phyloP scores from a whole-genome alignment of 208 protist genomes.

The Herpetomonas samuelpessoai region DNA sequence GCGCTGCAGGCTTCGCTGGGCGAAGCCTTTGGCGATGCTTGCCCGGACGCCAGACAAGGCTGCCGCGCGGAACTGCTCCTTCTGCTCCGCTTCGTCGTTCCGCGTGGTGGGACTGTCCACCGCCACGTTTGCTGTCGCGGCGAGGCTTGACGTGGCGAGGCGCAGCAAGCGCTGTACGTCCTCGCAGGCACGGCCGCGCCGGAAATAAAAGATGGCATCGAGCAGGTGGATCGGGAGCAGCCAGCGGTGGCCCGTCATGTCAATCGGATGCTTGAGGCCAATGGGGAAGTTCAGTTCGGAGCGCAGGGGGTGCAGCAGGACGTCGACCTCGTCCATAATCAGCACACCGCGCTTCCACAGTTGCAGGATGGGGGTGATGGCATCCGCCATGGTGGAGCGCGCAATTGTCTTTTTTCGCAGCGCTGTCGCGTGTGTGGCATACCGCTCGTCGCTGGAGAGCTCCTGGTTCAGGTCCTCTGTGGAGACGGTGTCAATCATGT shows the following conservation, averaged over 20 bases:
- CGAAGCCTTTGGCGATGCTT: constrained; percentile 66
- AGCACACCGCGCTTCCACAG: constrained; percentile 86
- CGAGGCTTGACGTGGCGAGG: constrained; percentile 10
- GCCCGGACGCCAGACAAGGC: constrained; percentile 25
- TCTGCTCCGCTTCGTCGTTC: constrained; percentile 4
- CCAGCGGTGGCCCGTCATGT: constrained; percentile 90
- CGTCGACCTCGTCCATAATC: constrained; percentile 95
- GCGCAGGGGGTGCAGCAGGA: constrained; percentile 94
- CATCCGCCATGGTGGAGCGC: constrained; percentile 62
- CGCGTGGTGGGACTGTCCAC: neutral
- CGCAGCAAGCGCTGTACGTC: constrained; percentile 26
- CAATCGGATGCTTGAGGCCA: constrained; percentile 88
- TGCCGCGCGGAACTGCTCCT: constrained; percentile 9
- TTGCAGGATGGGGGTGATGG: constrained; percentile 74
- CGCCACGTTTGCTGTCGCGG: neutral
- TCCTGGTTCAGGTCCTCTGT: constrained; percentile 38
- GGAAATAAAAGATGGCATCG: constrained; percentile 86
- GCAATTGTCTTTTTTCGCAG: constrained; percentile 40
- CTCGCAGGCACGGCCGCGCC: constrained; percentile 36
- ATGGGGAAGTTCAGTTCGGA: constrained; percentile 97
- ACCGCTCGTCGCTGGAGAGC: constrained; percentile 33
- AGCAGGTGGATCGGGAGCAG: constrained; percentile 92
- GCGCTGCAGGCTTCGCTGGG: constrained; percentile 65
- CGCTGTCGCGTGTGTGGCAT: constrained; percentile 24
- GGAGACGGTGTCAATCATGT: constrained; percentile 67